Conservation (phyloP, 73 alveolate species). For the Paraurostyla sp. region DNA sequence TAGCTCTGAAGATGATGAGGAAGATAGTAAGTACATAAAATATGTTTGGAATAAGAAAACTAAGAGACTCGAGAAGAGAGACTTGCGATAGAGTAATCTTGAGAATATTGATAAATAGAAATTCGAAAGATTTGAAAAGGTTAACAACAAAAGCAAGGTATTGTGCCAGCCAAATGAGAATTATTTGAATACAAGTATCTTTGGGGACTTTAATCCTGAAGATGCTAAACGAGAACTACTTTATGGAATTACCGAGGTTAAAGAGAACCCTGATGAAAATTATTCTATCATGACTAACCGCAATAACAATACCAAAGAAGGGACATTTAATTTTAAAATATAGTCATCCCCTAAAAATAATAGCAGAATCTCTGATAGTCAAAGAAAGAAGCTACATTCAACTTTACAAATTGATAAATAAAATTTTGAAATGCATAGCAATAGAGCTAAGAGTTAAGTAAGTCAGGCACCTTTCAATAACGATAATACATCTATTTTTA, state of each 20-base stretch:
- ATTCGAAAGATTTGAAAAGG: conserved; percentile 38
- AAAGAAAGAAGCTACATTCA: too few relatives aligned
- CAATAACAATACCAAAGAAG: background rate
- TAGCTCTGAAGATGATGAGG: background rate
- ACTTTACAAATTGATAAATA: too few relatives aligned
- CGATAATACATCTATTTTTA: background rate
- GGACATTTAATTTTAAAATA: background rate
- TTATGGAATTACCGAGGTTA: conserved; percentile 10
- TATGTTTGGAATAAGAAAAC: conserved; percentile 62
- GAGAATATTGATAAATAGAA: conserved; percentile 28
- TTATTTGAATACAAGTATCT: conserved; percentile 19
- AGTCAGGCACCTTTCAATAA: background rate
- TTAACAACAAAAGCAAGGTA: conserved; percentile 41
- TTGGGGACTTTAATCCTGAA: conserved; percentile 36
- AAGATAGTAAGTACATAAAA: conserved; percentile 9
- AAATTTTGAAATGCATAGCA: background rate
- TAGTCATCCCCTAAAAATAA: background rate
- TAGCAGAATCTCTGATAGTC: background rate
- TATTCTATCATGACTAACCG: background rate
- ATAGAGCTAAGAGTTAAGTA: conserved; percentile 21
- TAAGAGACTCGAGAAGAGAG: conserved; percentile 55
- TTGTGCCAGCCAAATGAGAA: conserved; percentile 32
- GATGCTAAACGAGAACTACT: conserved; percentile 29
- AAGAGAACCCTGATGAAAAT: background rate
- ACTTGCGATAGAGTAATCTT: background rate